A percentile compares a stretch with the other conserved stretches of the same genome.
These are phyloP conservation scores for Camellia granthamiana DNA, from an alignment of 148 eudicot species.

Conservation along the genomic window DNA sequence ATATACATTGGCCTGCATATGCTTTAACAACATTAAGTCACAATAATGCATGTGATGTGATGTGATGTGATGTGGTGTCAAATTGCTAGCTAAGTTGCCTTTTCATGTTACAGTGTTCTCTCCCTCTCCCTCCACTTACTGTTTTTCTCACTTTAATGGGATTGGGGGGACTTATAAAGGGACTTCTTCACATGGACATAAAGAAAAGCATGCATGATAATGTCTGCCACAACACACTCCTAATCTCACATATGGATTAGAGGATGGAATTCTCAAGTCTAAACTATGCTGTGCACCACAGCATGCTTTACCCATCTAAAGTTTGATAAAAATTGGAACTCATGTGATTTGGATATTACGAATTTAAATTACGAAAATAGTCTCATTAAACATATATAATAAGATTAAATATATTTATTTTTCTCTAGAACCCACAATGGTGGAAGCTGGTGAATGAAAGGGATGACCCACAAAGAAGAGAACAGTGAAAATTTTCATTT, in stretches of 20 bases:
- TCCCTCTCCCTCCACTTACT: background rate
- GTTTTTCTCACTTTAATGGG: slow-evolving; percentile 10
- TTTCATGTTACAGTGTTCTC: background rate
- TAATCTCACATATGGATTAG: background rate
- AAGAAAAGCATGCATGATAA: slow-evolving; percentile 1
- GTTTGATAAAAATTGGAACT: too few relatives aligned
- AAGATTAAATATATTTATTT: too few relatives aligned
- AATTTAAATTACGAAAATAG: too few relatives aligned
- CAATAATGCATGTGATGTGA: background rate
- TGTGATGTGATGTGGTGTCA: background rate
- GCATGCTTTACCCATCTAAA: too few relatives aligned
- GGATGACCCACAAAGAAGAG: background rate
- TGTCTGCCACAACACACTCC: background rate
- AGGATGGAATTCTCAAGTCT: too few relatives aligned
- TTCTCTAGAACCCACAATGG: too few relatives aligned
- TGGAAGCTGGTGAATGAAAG: background rate
- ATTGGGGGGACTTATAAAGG: background rate
- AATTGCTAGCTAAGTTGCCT: background rate
- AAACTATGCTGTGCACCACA: too few relatives aligned
- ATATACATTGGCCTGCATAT: too few relatives aligned
- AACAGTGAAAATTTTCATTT: background rate
- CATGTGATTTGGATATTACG: too few relatives aligned
- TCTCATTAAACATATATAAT: too few relatives aligned
- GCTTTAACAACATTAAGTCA: slow-evolving; percentile 11
- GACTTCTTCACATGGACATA: background rate